Base-by-base conservation (phyloP, 2,329 filamentous ascomycete species). In the Calonectria fujianensis region DNA sequence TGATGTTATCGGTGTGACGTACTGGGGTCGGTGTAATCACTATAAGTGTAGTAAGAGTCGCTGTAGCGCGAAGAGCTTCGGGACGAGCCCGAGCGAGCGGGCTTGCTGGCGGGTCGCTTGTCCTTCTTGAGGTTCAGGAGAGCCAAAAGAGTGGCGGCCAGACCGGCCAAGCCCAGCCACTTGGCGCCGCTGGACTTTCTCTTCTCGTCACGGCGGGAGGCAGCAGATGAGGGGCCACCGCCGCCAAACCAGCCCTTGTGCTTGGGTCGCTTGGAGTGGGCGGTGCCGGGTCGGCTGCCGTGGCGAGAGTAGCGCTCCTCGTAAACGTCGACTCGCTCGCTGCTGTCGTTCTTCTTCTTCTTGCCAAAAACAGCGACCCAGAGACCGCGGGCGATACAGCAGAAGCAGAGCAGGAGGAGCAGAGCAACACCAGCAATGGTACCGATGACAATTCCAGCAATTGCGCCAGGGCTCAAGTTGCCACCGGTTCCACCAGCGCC, bases 381-480 rank as follows among this genome's bases (percentile, higher is more conserved):
- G 54, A 93, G 86, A 18, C 91, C 91, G 77, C 90, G 89, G 73
- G 90, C 88, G 74, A 93, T 92, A 87, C 93, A 95, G 89, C 92
- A 96, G 86, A 94, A 92, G 88, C 93, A 95, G 81, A 96, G 85
- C 10, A 94, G 89, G 6, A 93, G 86, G 29, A 96, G 90, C 3
- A 96, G 87, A 51, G 89, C 85, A 45, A 95, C 88, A 75, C 93
- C 94, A 18, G 90, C 89, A 64, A 96, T 88, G 14, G 91, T 90
- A 76, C 94, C 94, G 71, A 96, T 93, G 77, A 96, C 94, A 80
- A 96, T 96, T 74, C 94, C 94, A 20, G 94, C 94, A 80, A 96
- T 96, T 74, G 93, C 94, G 68, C 94, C 94, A 54, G 89, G 90
- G 80, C 92, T 94, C 69, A 96, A 89, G 54, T 85, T 84, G 71